These are phyloP conservation scores for Didymella segeticola DNA, from an alignment of 2,329 filamentous ascomycete species.

Conservation along the genomic window DNA sequence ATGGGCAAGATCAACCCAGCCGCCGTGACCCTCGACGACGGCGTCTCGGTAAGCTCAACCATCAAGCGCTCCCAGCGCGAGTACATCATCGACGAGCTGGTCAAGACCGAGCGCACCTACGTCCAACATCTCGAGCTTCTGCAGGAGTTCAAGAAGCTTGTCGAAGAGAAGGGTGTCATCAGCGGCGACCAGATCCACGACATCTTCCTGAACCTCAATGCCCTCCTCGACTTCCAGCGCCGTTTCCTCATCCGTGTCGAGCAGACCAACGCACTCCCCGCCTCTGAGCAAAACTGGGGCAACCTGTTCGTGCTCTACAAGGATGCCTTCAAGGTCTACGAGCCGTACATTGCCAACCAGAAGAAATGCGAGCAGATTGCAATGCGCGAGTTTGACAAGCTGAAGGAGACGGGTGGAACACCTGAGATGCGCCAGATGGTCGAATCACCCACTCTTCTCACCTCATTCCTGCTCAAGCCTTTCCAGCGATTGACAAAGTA, in stretches of 20 bases:
- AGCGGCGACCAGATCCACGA: conserved; percentile 90
- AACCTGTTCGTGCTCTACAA: conserved; percentile 85
- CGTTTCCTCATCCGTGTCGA: conserved; percentile 95
- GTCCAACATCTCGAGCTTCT: conserved; percentile 96
- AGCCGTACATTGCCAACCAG: conserved; percentile 97
- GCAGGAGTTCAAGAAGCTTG: conserved; percentile 86
- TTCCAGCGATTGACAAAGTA: conserved; percentile 97
- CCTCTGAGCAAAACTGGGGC: conserved; percentile 88
- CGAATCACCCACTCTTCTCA: conserved; percentile 83
- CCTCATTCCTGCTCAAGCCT: conserved; percentile 92
- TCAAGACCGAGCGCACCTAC: conserved; percentile 96
- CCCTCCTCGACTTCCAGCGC: conserved; percentile 92
- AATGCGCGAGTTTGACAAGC: conserved; percentile 84
- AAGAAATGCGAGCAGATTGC: conserved; percentile 87
- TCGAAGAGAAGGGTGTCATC: conserved; percentile 87
- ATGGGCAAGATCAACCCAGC: conserved; percentile 69
- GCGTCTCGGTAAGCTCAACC: conserved; percentile 50
- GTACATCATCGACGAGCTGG: conserved; percentile 88
- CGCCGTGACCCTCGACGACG: conserved; percentile 57
- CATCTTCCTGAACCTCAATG: conserved; percentile 96
- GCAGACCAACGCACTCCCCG: conserved; percentile 85
- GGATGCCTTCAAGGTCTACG: conserved; percentile 89
- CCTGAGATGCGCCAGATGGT: conserved; percentile 72
- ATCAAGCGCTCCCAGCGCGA: conserved; percentile 75
- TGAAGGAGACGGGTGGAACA: conserved; percentile 73